phyloP scores from a whole-genome alignment of 371 early-diverging fungal genomes.

The Phascolomyces articulosus region DNA sequence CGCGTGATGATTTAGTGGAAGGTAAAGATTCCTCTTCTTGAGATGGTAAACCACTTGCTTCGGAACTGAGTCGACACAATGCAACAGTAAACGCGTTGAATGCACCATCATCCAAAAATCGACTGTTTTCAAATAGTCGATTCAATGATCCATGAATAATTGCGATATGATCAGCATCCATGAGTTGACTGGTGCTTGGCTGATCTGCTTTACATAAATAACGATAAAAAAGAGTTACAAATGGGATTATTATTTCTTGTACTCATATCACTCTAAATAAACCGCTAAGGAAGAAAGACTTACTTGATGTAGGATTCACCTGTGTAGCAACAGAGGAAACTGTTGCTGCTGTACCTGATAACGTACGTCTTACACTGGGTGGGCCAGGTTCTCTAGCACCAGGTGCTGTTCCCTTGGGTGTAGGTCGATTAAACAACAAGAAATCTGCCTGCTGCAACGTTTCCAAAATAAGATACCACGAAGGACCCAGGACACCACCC shows the following conservation, averaged over 20 bases:
- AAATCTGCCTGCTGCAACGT: slow-evolving; percentile 87
- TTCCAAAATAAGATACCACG: slow-evolving; percentile 90
- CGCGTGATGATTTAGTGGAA: slow-evolving; percentile 32
- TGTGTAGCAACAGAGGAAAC: slow-evolving; percentile 4
- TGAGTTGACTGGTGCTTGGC: slow-evolving; percentile 24
- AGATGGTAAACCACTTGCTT: slow-evolving; percentile 56
- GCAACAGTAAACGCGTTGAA: slow-evolving; percentile 73
- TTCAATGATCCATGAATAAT: slow-evolving; percentile 59
- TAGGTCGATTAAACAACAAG: slow-evolving; percentile 46
- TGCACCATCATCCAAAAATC: slow-evolving; percentile 61
- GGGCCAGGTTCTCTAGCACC: slow-evolving; percentile 8
- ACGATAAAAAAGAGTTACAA: no score
- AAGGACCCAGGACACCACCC: slow-evolving; percentile 72
- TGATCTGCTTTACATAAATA: slow-evolving; percentile 5
- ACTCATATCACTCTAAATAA: no score
- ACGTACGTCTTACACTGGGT: slow-evolving; percentile 30
- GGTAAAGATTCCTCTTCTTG: slow-evolving; percentile 31
- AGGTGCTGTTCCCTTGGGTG: slow-evolving; percentile 35
- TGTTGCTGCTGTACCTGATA: slow-evolving; percentile 21
- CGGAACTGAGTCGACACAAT: slow-evolving; percentile 71
- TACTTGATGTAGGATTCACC: background rate
- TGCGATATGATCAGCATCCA: slow-evolving; percentile 60
- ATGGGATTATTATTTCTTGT: no score
- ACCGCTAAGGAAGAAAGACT: no score
- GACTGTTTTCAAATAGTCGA: slow-evolving; percentile 76